phyloP scores from a whole-genome alignment of 495 filamentous ascomycete genomes.

The Penicillium longicatenatum region DNA sequence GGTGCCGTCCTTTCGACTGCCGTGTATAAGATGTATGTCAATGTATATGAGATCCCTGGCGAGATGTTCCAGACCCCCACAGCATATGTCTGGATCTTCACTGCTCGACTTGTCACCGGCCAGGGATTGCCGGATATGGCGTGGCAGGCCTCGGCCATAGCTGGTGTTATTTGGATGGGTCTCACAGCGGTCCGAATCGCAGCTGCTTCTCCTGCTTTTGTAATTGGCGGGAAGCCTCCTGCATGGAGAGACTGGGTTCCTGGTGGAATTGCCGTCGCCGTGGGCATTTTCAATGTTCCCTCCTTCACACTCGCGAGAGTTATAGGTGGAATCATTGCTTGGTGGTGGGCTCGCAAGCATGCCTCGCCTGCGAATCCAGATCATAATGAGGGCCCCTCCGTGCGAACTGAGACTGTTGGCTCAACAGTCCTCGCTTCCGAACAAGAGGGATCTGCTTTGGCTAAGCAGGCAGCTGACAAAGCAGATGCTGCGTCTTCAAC shows the following conservation, averaged over 20 bases:
- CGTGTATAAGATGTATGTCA: conserved; percentile 90
- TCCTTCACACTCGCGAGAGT: conserved; percentile 91
- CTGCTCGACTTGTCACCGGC: conserved; percentile 90
- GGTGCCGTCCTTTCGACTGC: conserved; percentile 84
- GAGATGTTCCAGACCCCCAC: conserved; percentile 92
- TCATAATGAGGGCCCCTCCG: background rate
- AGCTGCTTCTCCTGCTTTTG: conserved; percentile 40
- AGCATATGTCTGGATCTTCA: conserved; percentile 95
- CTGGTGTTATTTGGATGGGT: conserved; percentile 67
- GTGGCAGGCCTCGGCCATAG: conserved; percentile 70
- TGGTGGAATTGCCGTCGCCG: conserved; percentile 92
- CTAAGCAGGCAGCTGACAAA: conserved; percentile 33
- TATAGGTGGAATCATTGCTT: conserved; percentile 80
- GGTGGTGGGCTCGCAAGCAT: conserved; percentile 60
- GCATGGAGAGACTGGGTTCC: conserved; percentile 62
- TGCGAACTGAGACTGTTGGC: background rate
- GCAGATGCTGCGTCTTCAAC: conserved; percentile 53
- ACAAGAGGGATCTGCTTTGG: background rate
- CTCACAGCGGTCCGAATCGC: conserved; percentile 69
- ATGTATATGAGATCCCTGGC: conserved; percentile 84
- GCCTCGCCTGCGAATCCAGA: background rate
- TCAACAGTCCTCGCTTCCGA: background rate
- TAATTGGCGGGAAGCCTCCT: conserved; percentile 24
- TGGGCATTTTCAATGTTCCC: conserved; percentile 97
- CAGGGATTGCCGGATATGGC: conserved; percentile 84